Evolutionary conservation across 805 yeast genomes (phyloP), one percentile per base, ranked within the genome.

Genomic region (Isabelozyma rhagii): DNA sequence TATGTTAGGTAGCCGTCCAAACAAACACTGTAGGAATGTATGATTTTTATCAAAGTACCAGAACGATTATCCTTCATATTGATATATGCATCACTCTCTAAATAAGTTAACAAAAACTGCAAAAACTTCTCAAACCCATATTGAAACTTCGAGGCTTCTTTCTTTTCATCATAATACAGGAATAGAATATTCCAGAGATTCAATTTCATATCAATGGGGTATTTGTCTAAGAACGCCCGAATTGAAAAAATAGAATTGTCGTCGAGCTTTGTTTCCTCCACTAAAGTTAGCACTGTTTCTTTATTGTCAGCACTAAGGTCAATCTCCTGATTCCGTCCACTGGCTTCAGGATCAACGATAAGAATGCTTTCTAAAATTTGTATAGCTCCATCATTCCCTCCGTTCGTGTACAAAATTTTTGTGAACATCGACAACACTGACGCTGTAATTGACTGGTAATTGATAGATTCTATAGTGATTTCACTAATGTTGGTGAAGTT

Each of bases 131-230:
- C 81, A 54, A 85, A 79, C 0, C 88, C 83, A 14, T 58, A 55
- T 39, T 75, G 71, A 34, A 77, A 73, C 21, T 76, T 72, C 0
- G 64, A 63, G 2, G 66, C 41, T 18, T 61, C 53, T 7, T 53
- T 46, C 13, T 55, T 57, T 8, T 58, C 61, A 18, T 59, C 61
- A 56, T 86, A 88, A 48, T 78, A 77, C 53, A 78, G 81, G 44
- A 89, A 75, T 14, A 92, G 69, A 21, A 86, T 75, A 31, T 80
- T 81, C 96, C 97, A 92, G 2, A 94, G 67, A 47, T 84, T 84
- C 39, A 91, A 68, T 49, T 80, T 81, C 61, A 90, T 77, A 18
- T 81, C 85, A 18, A 86, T 70, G 0, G 94, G 81, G 0, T 96
- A 82, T 10, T 71, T 72, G 3, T 72, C 67, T 13, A 94, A 71